Evolutionary conservation across 306 rosid species (phyloP).

Genomic region (Gleditsia sinensis): DNA sequence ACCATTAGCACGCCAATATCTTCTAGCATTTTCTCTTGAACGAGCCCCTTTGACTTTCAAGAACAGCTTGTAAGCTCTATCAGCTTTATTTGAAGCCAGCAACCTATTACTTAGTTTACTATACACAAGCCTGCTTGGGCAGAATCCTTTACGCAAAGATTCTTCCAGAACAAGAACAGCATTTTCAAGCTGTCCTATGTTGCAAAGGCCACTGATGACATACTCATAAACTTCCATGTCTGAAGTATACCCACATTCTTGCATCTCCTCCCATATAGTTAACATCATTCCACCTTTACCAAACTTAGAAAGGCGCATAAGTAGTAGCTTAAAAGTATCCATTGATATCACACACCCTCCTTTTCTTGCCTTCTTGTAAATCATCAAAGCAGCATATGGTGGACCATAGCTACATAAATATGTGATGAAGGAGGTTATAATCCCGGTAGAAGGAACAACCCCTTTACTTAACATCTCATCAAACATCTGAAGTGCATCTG

Average conservation of each 20-base stretch:
- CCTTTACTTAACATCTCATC: slow-evolving; percentile 78
- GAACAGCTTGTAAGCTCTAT: slow-evolving; percentile 71
- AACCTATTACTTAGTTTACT: slow-evolving; percentile 72
- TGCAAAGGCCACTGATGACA: slow-evolving; percentile 75
- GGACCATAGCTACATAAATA: slow-evolving; percentile 87
- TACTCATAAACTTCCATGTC: slow-evolving; percentile 80
- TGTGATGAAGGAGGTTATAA: slow-evolving; percentile 61
- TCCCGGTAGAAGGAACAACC: slow-evolving; percentile 64
- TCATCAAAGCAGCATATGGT: slow-evolving; percentile 79
- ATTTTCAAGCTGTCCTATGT: slow-evolving; percentile 79
- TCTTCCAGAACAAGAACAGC: slow-evolving; percentile 95
- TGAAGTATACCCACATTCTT: slow-evolving; percentile 68
- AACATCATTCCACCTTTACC: slow-evolving; percentile 86
- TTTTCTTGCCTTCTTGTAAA: slow-evolving; percentile 72
- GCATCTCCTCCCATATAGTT: slow-evolving; percentile 84
- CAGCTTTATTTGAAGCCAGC: slow-evolving; percentile 59
- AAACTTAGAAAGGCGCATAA: slow-evolving; percentile 77
- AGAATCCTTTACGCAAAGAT: slow-evolving; percentile 68
- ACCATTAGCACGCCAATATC: slow-evolving; percentile 78
- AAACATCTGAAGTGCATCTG: slow-evolving; percentile 77
- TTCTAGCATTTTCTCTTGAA: slow-evolving; percentile 54
- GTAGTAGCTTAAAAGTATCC: slow-evolving; percentile 75
- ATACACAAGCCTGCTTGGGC: slow-evolving; percentile 75
- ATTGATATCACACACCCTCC: slow-evolving; percentile 61
- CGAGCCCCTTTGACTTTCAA: slow-evolving; percentile 77